Conservation (phyloP, 345 rosid species). For the Psidium friedrichsthalianum region DNA sequence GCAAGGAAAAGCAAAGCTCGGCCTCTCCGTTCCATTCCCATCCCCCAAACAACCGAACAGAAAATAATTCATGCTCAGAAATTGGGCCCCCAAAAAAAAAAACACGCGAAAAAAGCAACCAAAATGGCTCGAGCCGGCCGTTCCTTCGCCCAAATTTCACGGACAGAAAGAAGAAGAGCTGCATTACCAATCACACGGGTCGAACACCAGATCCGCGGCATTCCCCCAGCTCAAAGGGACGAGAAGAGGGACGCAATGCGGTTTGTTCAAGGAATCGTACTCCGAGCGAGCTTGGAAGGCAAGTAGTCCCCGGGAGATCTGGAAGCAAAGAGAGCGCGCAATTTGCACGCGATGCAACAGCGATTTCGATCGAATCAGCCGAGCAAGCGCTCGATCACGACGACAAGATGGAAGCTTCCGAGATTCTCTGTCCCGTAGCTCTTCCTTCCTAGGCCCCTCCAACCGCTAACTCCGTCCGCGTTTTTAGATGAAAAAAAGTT, state of each 20-base stretch:
- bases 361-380: neutral
- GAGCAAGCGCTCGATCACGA: too few species aligned
- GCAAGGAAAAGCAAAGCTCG: too few species aligned
- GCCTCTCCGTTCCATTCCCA: too few species aligned
- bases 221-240: neutral
- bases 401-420: neutral
- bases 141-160: neutral
- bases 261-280: neutral
- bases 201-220: neutral
- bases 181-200: too few species aligned
- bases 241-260: neutral
- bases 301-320: neutral
- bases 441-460: neutral
- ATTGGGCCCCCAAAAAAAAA: neutral
- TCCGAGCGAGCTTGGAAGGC: neutral
- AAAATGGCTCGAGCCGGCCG: neutral
- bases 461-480: neutral
- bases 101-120: neutral
- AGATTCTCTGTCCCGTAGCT: neutral
- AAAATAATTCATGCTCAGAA: neutral
- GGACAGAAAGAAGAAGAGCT: too few species aligned
- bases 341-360: neutral
- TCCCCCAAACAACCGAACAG: neutral
- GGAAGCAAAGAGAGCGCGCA: neutral
- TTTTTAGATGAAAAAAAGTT: neutral